Conservation (phyloP, 2,329 filamentous ascomycete species). For the Didymella glomerata region DNA sequence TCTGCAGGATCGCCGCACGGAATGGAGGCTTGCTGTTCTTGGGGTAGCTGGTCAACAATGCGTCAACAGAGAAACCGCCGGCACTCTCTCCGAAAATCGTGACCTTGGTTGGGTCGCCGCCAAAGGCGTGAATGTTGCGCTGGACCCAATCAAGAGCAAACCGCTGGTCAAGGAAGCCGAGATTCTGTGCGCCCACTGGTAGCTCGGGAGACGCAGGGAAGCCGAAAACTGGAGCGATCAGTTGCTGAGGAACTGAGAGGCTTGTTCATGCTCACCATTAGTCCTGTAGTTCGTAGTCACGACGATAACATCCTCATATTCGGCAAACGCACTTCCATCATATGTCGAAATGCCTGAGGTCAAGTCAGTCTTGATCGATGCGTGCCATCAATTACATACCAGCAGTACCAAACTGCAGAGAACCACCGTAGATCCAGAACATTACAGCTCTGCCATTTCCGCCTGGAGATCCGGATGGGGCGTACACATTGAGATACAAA, state of each 20-base stretch:
- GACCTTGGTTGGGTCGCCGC: conserved; percentile 59
- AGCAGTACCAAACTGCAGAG: conserved; percentile 35
- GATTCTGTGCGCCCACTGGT: conserved; percentile 48
- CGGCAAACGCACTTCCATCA: conserved; percentile 41
- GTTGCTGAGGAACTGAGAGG: neutral
- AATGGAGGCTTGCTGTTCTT: conserved; percentile 35
- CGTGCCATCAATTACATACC: conserved; percentile 10
- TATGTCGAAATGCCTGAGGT: conserved; percentile 25
- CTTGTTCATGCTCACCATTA: conserved; percentile 28
- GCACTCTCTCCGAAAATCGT: conserved; percentile 55
- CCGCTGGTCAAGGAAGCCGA: conserved; percentile 66
- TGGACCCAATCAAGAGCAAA: conserved; percentile 64
- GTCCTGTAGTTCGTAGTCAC: conserved; percentile 43
- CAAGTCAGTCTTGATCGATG: neutral
- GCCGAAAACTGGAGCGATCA: conserved; percentile 38
- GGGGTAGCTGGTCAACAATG: conserved; percentile 39
- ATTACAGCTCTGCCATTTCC: conserved; percentile 36
- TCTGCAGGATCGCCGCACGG: conserved; percentile 42
- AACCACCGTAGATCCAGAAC: conserved; percentile 47
- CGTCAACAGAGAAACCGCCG: conserved; percentile 38
- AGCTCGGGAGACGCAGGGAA: conserved; percentile 37
- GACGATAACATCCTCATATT: conserved; percentile 42
- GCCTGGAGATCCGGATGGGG: conserved; percentile 32
- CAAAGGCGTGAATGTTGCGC: conserved; percentile 59
- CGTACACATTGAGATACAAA: conserved; percentile 52